A percentile compares a stretch with the other conserved stretches of the same genome.
phyloP scores from a whole-genome alignment of 495 filamentous ascomycete genomes.

The Elasticomyces elasticus region DNA sequence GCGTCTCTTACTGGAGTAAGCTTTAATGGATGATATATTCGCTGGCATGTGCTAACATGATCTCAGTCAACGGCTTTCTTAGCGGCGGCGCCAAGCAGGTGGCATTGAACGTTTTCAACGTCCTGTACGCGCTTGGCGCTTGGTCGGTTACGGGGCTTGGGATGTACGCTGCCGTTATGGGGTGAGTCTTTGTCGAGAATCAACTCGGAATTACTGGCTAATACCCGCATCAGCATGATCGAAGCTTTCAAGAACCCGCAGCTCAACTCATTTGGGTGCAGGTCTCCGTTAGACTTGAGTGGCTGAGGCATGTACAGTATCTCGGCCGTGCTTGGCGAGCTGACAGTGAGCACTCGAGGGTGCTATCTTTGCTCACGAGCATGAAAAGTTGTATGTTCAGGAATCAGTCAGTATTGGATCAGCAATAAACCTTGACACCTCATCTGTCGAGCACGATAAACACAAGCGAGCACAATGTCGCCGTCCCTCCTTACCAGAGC shows the following conservation, averaged over 20 bases:
- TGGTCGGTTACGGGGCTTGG: constrained; percentile 12
- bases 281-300: constrained; percentile 11
- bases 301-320: background rate
- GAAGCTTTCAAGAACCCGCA: constrained; percentile 15
- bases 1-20: constrained; percentile 13
- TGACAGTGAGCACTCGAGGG: no score
- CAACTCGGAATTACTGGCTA: background rate
- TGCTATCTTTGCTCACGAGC: no score
- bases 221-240: constrained; percentile 5
- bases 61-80: constrained; percentile 11
- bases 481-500: no score
- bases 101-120: constrained; percentile 4
- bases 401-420: no score
- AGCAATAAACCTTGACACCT: no score
- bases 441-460: no score
- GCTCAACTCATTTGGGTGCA: constrained; percentile 16
- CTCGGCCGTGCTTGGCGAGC: no score
- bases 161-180: constrained; percentile 18
- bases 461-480: no score
- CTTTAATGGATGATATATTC: no score
- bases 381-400: no score
- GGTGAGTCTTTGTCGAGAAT: background rate
- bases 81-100: constrained; percentile 4
- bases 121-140: constrained; percentile 12
- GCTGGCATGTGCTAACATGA: no score